phyloP scores from a whole-genome alignment of 257 asterid species.

The Cynanchum wilfordii region DNA sequence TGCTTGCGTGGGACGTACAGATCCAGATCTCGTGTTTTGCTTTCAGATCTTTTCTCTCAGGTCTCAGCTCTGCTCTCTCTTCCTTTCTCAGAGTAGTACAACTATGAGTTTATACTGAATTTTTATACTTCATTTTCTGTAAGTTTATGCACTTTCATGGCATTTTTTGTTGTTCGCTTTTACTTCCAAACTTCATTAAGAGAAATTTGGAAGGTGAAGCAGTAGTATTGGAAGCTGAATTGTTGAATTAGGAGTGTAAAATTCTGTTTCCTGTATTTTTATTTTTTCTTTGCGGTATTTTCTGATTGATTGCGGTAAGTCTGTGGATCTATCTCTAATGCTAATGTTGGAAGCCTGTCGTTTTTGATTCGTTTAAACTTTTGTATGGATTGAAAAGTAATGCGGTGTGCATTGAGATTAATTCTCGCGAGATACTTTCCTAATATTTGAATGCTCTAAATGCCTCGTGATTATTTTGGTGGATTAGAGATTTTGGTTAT shows the following conservation, averaged over 20 bases:
- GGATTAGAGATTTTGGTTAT: no score
- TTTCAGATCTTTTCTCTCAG: constrained; percentile 8
- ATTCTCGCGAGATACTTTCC: not conserved
- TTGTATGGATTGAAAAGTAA: not conserved
- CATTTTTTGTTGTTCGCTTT: not conserved
- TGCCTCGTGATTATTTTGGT: not conserved
- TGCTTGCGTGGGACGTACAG: constrained; percentile 12
- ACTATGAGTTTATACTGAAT: not conserved
- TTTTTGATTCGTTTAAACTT: not conserved
- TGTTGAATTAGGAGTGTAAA: not conserved
- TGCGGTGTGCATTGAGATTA: not conserved
- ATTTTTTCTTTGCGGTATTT: not conserved
- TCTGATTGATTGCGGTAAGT: not conserved
- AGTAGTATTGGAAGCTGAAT: not conserved
- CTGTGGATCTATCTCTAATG: constrained; percentile 18
- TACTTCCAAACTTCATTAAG: not conserved
- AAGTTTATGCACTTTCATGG: not conserved
- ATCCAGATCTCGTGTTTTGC: constrained; percentile 20
- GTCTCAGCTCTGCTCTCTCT: not conserved
- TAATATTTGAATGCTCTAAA: not conserved
- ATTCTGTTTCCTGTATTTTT: not conserved
- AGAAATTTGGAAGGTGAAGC: not conserved
- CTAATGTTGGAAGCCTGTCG: not conserved
- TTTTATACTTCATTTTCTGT: not conserved
- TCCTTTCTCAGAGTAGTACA: not conserved